Evolutionary conservation across 331 rosid species (phyloP), one percentile per base, ranked within the genome.

Genomic region (Telfairia occidentalis): DNA sequence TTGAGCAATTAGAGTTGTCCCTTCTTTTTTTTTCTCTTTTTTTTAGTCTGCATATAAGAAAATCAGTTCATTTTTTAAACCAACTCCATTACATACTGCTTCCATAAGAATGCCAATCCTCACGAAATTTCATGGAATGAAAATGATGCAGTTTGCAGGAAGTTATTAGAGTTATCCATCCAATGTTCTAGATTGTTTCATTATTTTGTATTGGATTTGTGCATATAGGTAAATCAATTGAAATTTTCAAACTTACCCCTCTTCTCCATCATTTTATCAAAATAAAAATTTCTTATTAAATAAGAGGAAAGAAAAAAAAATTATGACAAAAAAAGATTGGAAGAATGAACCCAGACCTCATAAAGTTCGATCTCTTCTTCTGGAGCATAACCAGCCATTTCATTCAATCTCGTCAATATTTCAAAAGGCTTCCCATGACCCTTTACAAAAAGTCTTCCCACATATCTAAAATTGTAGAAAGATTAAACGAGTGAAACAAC

Each of bases 391-490:
- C 92, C 89, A 80, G 96, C 96, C 92, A 92, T 71, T 82, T 90
- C 86, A 82, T 90, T 90, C 74, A 92, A 82, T 82, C 45, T 92
- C 23, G 82, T 67, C 78, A 90, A 38, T 26, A 84, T 84, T 79
- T 92, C 98, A 28, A 82, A 78, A 16, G 96, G 90, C 81, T 86
- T 90, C 75, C 96, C 86, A 71, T 81, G 73, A 64, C 87, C 78
- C 84, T 86, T 90, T 72, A 92, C 98, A 74, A 90, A 87, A 35
- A 89, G 88, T 86, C 98, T 85, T 54, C 96, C 98, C 49, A 89
- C 92, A 50, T 78, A 92, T 69, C 97, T 92, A 89, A 75, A 73
- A 83, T 69, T 58, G 83, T 6, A 53, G 72, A 69, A 59, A 57
- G 59, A n/a, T 71, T 4, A 28, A 71, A 71, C 29, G 24, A 65